Evolutionary conservation across 345 rosid species (phyloP), one percentile per base, ranked within the genome.

Genomic region (Populus euphratica): DNA sequence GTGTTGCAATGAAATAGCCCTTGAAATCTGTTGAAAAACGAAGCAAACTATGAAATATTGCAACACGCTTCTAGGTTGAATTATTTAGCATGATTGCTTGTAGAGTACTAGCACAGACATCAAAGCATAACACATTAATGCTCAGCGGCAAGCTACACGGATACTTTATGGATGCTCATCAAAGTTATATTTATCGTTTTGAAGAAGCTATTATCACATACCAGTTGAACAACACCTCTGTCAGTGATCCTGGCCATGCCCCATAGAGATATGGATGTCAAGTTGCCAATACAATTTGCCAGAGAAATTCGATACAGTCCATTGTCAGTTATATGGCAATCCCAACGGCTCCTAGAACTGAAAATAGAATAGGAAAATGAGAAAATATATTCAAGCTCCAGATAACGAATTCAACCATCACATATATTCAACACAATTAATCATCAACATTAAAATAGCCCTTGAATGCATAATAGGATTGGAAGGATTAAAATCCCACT

Each of bases 281-380:
- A 84, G 79, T 91, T 93, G 59, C 87, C 39, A 5, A 87, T 83
- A 85, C 98, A 96, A 82, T 90, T 91, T 4, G 95, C 90, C 33
- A 83, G 52, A 25, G 97, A 90, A 78, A 92, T 87, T 69, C 85
- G 84, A 84, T 80, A 81, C 23, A 93, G 87, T 73, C 99, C 98
- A 74, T 87, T 83, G 65, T 96, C 97, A 4, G 94, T 93, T 80
- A 91, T 82, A 81, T 96, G 97, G 81, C 96, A 93, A 81, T 91
- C 98, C 99, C 99, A 96, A 16, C 96, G 83, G 72, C 93, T 92
- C 81, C 93, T 86, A 16, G 97, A 91, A 80, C 97, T 96, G 87
- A 43, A 80, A 81, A 76, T 35, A 72, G 65, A 80, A 23, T 44
- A 78, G 33, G 79, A 6, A 36, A 31, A 68, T 65, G 61, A 64